Conservation (phyloP, 225 moss, liverwort and hornwort species). For the Marchantia paleacea region DNA sequence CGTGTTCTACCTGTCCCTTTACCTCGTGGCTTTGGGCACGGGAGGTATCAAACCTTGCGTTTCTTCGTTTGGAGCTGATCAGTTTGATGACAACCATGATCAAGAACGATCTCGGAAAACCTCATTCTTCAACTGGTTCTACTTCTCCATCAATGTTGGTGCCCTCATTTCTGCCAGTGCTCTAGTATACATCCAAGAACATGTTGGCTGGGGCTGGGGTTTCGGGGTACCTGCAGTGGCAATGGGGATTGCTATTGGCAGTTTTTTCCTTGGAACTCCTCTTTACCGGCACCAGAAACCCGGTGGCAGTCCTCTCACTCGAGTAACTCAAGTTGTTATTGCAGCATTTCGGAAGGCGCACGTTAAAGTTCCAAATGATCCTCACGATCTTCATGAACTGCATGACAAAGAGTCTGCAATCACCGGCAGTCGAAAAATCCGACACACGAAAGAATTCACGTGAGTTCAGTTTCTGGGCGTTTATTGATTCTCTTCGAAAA, state of each 20-base stretch:
- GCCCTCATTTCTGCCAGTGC: slow-evolving; percentile 64
- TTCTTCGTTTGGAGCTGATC: slow-evolving; percentile 95
- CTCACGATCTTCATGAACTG: slow-evolving; percentile 51
- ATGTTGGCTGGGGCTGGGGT: slow-evolving; percentile 84
- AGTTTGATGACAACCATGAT: slow-evolving; percentile 70
- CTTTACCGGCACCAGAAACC: slow-evolving; percentile 82
- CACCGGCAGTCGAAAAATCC: slow-evolving; percentile 64
- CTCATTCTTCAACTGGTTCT: slow-evolving; percentile 98
- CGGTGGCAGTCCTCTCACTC: slow-evolving; percentile 79
- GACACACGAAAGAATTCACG: slow-evolving; percentile 59
- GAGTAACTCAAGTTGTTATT: slow-evolving; percentile 64
- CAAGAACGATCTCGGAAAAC: slow-evolving; percentile 60
- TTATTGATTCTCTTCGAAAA: too few relatives aligned
- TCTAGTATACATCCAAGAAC: slow-evolving; percentile 71
- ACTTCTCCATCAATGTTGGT: slow-evolving; percentile 88
- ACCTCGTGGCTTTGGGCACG: slow-evolving; percentile 81
- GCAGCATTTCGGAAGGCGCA: slow-evolving; percentile 50
- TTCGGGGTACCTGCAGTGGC: slow-evolving; percentile 81
- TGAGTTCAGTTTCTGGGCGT: slow-evolving; percentile 3
- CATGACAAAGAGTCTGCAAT: slow-evolving; percentile 59
- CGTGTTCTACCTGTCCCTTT: slow-evolving; percentile 70
- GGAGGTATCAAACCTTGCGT: slow-evolving; percentile 98
- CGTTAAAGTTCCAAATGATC: slow-evolving; percentile 35
- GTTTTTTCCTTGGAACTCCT: slow-evolving; percentile 63
- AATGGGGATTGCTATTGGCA: slow-evolving; percentile 67